phyloP scores from a whole-genome alignment of 257 asterid species.

The Phtheirospermum japonicum region DNA sequence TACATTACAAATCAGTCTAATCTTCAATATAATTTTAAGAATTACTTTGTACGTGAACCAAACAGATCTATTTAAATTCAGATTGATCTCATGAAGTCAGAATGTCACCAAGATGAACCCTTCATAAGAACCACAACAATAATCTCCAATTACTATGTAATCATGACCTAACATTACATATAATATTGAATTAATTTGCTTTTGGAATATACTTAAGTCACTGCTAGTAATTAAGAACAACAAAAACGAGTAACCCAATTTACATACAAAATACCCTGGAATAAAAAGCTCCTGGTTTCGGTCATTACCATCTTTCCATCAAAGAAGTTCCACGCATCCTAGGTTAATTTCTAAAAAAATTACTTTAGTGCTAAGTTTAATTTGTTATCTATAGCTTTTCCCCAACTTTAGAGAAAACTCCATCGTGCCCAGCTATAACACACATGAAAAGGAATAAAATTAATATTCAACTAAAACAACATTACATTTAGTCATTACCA shows the following conservation, averaged over 20 bases:
- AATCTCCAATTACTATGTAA: too few species aligned
- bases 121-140: background rate
- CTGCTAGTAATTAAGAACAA: too few species aligned
- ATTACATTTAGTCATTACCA: constrained; percentile 5
- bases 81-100: constrained; percentile 5
- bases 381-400: background rate
- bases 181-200: too few species aligned
- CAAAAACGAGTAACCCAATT: background rate
- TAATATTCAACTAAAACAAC: background rate
- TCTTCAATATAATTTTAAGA: background rate
- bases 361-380: background rate
- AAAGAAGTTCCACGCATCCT: background rate
- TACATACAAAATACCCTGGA: background rate
- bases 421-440: background rate
- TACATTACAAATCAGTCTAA: constrained; percentile 4
- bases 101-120: background rate
- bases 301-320: too few species aligned
- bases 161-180: too few species aligned
- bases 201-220: too few species aligned
- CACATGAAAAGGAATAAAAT: constrained; percentile 14
- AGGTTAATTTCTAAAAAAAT: background rate
- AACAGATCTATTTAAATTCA: constrained; percentile 9
- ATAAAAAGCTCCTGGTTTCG: background rate
- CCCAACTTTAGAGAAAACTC: background rate
- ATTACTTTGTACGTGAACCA: too few species aligned